Conservation (phyloP, 1,284 basidiomycete species). For the Boletus semigastroideus region DNA sequence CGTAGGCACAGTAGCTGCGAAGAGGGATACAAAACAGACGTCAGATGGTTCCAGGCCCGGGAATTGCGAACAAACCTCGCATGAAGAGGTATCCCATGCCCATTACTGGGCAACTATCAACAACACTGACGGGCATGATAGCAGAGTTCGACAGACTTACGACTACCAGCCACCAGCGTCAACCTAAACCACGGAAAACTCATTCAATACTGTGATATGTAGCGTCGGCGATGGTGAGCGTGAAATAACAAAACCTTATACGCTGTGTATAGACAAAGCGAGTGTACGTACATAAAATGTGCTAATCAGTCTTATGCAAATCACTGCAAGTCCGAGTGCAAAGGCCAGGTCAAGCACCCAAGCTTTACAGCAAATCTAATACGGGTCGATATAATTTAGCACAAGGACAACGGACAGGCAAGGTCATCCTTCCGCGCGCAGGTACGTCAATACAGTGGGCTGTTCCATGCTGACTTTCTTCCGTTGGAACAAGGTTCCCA, state of each 20-base stretch:
- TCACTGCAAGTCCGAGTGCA: conserved; percentile 9
- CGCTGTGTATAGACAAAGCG: conserved; percentile 20
- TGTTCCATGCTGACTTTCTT: conserved; percentile 35
- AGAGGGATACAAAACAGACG: conserved; percentile 9
- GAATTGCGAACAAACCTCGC: conserved; percentile 51
- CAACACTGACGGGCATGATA: background rate
- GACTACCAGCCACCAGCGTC: conserved; percentile 42
- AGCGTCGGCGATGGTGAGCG: background rate
- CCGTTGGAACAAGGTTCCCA: conserved; percentile 54
- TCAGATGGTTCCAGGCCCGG: conserved; percentile 1
- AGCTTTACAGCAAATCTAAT: conserved; percentile 11
- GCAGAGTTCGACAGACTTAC: conserved; percentile 39
- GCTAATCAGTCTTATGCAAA: conserved; percentile 9
- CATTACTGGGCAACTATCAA: conserved; percentile 44
- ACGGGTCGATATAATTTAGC: conserved; percentile 7
- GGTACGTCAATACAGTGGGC: conserved; percentile 23
- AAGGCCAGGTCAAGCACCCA: background rate
- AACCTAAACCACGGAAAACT: conserved; percentile 56
- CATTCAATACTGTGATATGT: conserved; percentile 10
- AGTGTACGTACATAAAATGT: conserved; percentile 4
- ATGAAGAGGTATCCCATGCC: conserved; percentile 62
- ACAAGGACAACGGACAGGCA: background rate
- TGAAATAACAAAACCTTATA: background rate
- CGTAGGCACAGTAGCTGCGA: conserved; percentile 57
- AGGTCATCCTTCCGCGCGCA: conserved; percentile 32